Evolutionary conservation across 139 green algal species (phyloP).

Genomic region (Coelastrella sp.): DNA sequence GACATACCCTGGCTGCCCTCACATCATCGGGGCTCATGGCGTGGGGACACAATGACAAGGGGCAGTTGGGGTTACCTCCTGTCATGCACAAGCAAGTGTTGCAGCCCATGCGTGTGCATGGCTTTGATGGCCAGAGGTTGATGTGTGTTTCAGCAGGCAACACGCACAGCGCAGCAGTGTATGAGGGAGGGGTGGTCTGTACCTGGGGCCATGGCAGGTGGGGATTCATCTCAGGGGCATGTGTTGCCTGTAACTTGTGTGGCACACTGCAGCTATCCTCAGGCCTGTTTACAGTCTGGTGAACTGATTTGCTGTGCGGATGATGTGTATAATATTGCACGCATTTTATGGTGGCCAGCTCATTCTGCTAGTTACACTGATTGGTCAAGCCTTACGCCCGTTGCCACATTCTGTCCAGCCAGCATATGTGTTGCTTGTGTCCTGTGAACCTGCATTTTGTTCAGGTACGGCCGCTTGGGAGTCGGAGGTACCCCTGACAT

Average conservation of each 20-base stretch:
- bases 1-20: not conserved
- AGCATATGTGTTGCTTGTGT: too few relatives aligned
- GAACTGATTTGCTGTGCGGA: not conserved
- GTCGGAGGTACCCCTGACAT: constrained; percentile 20
- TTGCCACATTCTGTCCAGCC: too few relatives aligned
- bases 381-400: too few relatives aligned
- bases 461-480: constrained; percentile 16
- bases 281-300: not conserved
- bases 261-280: not conserved
- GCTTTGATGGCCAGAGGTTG: constrained; percentile 25
- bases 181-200: constrained; percentile 20
- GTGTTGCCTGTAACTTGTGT: not conserved
- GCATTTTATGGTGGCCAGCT: too few relatives aligned
- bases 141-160: not conserved
- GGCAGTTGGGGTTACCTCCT: not conserved
- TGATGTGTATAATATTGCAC: too few relatives aligned
- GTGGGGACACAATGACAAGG: constrained; percentile 18
- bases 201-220: constrained; percentile 42
- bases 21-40: constrained; percentile 22
- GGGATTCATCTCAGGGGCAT: not conserved
- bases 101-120: constrained; percentile 1
- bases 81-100: not conserved
- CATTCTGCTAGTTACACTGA: too few relatives aligned
- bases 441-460: not conserved
- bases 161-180: constrained; percentile 40